Evolutionary conservation across 2,329 filamentous ascomycete species (phyloP).

Genomic region (Cordyceps fumosorosea): DNA sequence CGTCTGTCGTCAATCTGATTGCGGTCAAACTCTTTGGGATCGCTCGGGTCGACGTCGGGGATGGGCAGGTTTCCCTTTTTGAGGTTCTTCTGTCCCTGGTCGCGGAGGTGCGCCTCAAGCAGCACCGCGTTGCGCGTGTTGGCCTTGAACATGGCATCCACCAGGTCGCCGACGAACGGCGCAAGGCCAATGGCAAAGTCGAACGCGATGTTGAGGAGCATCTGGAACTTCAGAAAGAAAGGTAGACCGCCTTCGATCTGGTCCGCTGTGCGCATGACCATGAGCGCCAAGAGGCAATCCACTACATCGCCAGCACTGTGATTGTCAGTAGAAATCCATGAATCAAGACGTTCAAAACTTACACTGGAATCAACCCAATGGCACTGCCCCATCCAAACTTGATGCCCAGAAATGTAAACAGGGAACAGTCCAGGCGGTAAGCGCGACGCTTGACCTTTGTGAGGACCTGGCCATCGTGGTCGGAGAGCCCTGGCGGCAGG

Average conservation of each 20-base stretch:
- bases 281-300: conserved; percentile 67
- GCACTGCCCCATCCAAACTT: conserved; percentile 85
- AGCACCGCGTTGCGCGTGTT: conserved; percentile 71
- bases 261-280: conserved; percentile 66
- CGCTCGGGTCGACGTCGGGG: conserved; percentile 44
- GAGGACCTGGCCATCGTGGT: conserved; percentile 74
- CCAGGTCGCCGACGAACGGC: conserved; percentile 69
- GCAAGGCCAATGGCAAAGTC: conserved; percentile 71
- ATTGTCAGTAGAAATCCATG: conserved; percentile 16
- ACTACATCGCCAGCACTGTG: conserved; percentile 65
- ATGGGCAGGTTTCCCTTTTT: conserved; percentile 39
- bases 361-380: conserved; percentile 77
- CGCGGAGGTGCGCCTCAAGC: conserved; percentile 60
- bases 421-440: conserved; percentile 75
- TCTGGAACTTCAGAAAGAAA: conserved; percentile 51
- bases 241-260: conserved; percentile 74
- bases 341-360: conserved; percentile 33
- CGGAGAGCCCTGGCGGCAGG: conserved; percentile 72
- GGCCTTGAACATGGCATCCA: conserved; percentile 65
- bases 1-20: neutral
- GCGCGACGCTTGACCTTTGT: conserved; percentile 81
- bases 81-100: conserved; percentile 56
- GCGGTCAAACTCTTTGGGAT: conserved; percentile 46
- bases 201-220: conserved; percentile 73
- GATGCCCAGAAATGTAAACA: conserved; percentile 76